Percentiles rank a stretch among this genome's conserved stretches.
These are phyloP conservation scores for Umbellularia californica DNA, from an alignment of 164 flowering plant genomes.

Conservation along the genomic window DNA sequence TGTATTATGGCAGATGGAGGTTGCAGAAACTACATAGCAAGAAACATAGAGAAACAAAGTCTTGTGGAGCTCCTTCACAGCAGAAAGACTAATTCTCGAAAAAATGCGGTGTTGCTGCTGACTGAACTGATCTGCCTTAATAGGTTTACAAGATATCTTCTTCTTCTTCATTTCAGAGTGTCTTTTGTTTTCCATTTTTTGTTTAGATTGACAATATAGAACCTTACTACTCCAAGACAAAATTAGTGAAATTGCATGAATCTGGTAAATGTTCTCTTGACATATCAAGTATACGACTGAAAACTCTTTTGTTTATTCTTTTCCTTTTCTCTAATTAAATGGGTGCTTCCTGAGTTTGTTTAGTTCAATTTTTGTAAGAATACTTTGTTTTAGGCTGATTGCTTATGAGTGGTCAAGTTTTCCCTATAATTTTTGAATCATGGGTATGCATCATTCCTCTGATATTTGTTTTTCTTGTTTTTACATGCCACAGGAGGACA, in stretches of 20 bases:
- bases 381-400: background rate
- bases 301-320: too few relatives aligned
- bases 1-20: conserved; percentile 55
- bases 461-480: background rate
- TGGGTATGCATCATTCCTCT: background rate
- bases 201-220: too few relatives aligned
- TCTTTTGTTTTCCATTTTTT: too few relatives aligned
- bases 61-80: conserved; percentile 52
- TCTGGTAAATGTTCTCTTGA: background rate
- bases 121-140: conserved; percentile 53
- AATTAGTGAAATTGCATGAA: background rate
- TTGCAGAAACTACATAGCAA: conserved; percentile 51
- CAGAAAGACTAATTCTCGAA: conserved; percentile 35
- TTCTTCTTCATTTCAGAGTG: background rate
- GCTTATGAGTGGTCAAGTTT: background rate
- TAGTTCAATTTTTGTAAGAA: background rate
- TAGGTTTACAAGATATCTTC: conserved; percentile 36
- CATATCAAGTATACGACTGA: background rate
- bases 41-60: conserved; percentile 30
- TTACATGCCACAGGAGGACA: conserved; percentile 40
- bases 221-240: too few relatives aligned
- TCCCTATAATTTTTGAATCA: background rate
- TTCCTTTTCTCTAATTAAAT: background rate
- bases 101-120: conserved; percentile 41
- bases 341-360: background rate